Evolutionary conservation across 2,329 filamentous ascomycete genomes (phyloP).

Genomic region (Colletotrichum spinosum): DNA sequence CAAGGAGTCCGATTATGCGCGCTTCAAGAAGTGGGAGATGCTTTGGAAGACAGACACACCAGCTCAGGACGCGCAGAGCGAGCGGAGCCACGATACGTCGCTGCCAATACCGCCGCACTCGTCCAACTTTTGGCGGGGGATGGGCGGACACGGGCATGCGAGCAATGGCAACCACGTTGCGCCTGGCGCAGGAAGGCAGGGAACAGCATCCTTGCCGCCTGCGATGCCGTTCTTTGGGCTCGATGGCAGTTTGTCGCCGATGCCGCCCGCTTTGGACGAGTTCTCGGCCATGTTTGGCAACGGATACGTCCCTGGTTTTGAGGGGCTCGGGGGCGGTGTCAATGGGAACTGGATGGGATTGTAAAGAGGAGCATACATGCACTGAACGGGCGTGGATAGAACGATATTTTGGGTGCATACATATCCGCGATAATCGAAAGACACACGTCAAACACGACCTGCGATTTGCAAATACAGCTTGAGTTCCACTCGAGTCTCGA

Average conservation of each 20-base stretch:
- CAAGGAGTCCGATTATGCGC: conserved; percentile 61
- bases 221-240: conserved; percentile 50
- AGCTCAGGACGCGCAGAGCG: conserved; percentile 42
- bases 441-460: no score
- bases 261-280: conserved; percentile 53
- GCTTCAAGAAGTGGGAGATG: conserved; percentile 51
- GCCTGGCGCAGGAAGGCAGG: conserved; percentile 30
- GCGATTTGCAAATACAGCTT: no score
- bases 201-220: conserved; percentile 42
- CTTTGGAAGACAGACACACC: conserved; percentile 55
- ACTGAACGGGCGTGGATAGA: no score
- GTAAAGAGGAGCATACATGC: not conserved
- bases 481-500: no score
- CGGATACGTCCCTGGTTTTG: conserved; percentile 26
- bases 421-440: no score
- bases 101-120: conserved; percentile 31
- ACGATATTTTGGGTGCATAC: no score
- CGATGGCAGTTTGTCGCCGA: conserved; percentile 50
- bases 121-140: conserved; percentile 18
- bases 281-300: conserved; percentile 42
- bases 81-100: conserved; percentile 34
- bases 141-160: conserved; percentile 14
- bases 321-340: conserved; percentile 24
- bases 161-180: conserved; percentile 22
- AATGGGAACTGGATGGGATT: conserved; percentile 32